These are phyloP conservation scores for Aspergillus nidulans DNA, from an alignment of 495 filamentous ascomycete genomes.

Conservation along the genomic window DNA sequence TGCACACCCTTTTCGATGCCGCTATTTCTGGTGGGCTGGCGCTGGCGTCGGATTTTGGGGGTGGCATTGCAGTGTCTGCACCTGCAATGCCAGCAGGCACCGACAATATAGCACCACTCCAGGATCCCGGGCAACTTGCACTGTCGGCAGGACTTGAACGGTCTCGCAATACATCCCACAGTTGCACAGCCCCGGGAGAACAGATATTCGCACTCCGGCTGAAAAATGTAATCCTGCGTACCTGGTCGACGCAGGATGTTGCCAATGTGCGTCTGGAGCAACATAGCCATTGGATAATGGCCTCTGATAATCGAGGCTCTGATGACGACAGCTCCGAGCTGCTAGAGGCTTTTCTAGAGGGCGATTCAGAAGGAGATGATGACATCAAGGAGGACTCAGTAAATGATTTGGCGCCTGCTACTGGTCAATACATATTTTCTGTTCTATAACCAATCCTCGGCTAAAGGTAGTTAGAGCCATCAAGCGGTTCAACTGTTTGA, in stretches of 20 bases:
- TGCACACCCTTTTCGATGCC: neutral
- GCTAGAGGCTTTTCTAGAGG: conserved; percentile 5
- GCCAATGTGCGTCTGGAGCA: conserved; percentile 3
- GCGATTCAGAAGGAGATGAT: neutral
- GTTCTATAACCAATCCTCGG: too few relatives aligned
- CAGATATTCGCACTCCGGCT: neutral
- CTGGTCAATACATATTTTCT: neutral
- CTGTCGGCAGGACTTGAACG: conserved; percentile 1
- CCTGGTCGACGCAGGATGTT: conserved; percentile 3
- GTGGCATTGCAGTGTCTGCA: neutral
- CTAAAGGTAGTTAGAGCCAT: too few relatives aligned
- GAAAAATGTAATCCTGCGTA: conserved; percentile 5
- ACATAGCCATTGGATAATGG: conserved; percentile 3
- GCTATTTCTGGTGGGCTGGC: neutral
- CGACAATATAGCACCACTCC: too few relatives aligned
- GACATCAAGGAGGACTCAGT: neutral
- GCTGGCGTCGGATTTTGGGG: neutral
- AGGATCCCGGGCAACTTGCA: neutral
- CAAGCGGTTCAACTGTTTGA: too few relatives aligned
- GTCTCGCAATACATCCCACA: neutral
- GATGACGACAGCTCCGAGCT: neutral
- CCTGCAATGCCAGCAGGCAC: too few relatives aligned
- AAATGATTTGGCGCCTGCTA: neutral
- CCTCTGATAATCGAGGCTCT: conserved; percentile 4
- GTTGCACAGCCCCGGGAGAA: neutral